Conservation (phyloP, 2,329 filamentous ascomycete species). For the Ceratocystis alfenasii region DNA sequence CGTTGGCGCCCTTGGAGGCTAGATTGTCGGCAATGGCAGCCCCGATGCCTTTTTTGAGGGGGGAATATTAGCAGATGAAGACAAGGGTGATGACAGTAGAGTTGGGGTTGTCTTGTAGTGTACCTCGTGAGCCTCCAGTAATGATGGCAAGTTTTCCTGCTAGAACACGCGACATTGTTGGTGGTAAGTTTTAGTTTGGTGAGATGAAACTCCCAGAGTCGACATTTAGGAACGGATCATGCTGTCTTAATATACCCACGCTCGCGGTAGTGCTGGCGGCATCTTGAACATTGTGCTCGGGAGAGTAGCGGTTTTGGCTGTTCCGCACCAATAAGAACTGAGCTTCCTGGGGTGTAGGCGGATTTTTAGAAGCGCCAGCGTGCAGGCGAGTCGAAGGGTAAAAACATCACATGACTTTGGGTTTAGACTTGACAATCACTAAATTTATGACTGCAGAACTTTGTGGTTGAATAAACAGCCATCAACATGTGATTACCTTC, state of each 20-base stretch:
- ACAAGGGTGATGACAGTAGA: neutral
- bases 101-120: neutral
- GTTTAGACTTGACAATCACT: neutral
- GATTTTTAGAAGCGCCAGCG: neutral
- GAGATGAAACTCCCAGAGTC: neutral
- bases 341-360: conserved; percentile 6
- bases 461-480: neutral
- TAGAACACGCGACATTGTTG: conserved; percentile 35
- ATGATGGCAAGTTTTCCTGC: conserved; percentile 69
- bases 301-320: neutral
- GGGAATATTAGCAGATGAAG: neutral
- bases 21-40: conserved; percentile 52
- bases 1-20: conserved; percentile 55
- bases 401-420: neutral
- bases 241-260: neutral
- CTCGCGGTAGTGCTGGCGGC: neutral
- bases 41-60: conserved; percentile 54
- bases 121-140: conserved; percentile 69
- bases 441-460: neutral
- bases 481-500: neutral
- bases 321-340: conserved; percentile 16
- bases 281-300: neutral
- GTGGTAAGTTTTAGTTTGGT: neutral
- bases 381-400: neutral
- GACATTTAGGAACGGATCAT: neutral